Percentiles rank a stretch among this genome's conserved stretches.
Conservation (phyloP, 495 filamentous ascomycete species). For the Parathielavia hyrcaniae region DNA sequence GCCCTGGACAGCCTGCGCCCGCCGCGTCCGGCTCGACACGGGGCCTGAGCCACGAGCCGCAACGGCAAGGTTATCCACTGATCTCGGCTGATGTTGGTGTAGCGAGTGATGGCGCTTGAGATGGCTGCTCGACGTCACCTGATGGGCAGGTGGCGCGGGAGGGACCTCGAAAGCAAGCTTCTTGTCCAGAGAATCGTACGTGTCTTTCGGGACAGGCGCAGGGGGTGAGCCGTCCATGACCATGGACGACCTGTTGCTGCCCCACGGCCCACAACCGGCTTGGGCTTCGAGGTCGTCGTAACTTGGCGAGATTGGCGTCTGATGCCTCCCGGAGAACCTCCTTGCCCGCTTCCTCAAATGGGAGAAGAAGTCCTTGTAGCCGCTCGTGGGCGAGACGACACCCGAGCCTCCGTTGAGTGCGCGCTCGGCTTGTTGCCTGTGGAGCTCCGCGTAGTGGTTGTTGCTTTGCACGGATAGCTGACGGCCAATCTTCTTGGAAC, state of each 20-base stretch:
- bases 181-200: slow-evolving; percentile 67
- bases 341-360: slow-evolving; percentile 92
- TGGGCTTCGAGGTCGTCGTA: slow-evolving; percentile 86
- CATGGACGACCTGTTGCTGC: slow-evolving; percentile 75
- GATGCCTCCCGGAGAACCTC: slow-evolving; percentile 83
- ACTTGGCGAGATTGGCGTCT: slow-evolving; percentile 63
- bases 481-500: slow-evolving; percentile 86
- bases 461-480: slow-evolving; percentile 88
- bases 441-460: slow-evolving; percentile 79
- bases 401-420: slow-evolving; percentile 78
- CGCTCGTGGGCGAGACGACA: slow-evolving; percentile 56
- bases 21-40: slow-evolving; percentile 75
- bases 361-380: slow-evolving; percentile 92
- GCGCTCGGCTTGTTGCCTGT: slow-evolving; percentile 85
- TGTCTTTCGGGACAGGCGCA: slow-evolving; percentile 49
- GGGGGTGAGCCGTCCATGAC: slow-evolving; percentile 59
- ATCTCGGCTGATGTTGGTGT: slow-evolving; percentile 59
- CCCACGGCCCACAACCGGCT: slow-evolving; percentile 85
- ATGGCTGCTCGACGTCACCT: slow-evolving; percentile 46
- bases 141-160: slow-evolving; percentile 49
- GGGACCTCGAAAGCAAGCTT: slow-evolving; percentile 59
- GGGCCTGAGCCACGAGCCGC: slow-evolving; percentile 52
- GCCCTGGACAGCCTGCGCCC: slow-evolving; percentile 69
- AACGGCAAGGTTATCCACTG: slow-evolving; percentile 56
- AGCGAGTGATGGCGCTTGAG: slow-evolving; percentile 70